phyloP scores from a whole-genome alignment of 495 filamentous ascomycete genomes.

The Neurospora tetraspora region DNA sequence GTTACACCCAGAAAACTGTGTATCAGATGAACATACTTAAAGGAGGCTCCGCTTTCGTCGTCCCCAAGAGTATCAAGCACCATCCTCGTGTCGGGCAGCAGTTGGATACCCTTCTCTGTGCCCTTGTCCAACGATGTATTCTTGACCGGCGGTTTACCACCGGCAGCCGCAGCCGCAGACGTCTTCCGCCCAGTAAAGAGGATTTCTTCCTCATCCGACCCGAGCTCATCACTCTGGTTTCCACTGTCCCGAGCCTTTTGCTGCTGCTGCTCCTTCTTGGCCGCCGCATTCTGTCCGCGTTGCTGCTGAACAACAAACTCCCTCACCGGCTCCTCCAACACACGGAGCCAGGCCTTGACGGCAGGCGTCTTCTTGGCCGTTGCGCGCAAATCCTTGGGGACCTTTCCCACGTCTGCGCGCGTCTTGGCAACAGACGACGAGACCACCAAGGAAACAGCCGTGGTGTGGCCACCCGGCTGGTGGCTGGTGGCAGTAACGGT shows the following conservation, averaged over 20 bases:
- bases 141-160: conserved; percentile 26
- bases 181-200: conserved; percentile 74
- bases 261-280: background rate
- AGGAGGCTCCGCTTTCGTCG: conserved; percentile 58
- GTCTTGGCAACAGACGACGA: background rate
- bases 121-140: conserved; percentile 21
- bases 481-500: conserved; percentile 26
- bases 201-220: conserved; percentile 77
- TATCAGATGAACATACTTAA: conserved; percentile 51
- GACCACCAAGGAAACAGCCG: background rate
- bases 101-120: conserved; percentile 36
- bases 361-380: conserved; percentile 39
- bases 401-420: conserved; percentile 29
- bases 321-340: conserved; percentile 39
- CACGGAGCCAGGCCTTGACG: conserved; percentile 35
- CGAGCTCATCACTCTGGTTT: conserved; percentile 40
- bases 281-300: conserved; percentile 18
- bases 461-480: background rate
- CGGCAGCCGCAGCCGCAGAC: conserved; percentile 12
- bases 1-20: background rate
- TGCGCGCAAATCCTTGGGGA: conserved; percentile 49
- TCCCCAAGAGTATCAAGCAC: conserved; percentile 67
- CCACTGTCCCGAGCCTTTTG: conserved; percentile 11
- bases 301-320: conserved; percentile 26
- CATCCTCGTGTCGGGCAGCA: conserved; percentile 56